A percentile compares a stretch with the other conserved stretches of the same genome.
Evolutionary conservation across 345 rosid species (phyloP).

Genomic region (Melaleuca alternifolia): DNA sequence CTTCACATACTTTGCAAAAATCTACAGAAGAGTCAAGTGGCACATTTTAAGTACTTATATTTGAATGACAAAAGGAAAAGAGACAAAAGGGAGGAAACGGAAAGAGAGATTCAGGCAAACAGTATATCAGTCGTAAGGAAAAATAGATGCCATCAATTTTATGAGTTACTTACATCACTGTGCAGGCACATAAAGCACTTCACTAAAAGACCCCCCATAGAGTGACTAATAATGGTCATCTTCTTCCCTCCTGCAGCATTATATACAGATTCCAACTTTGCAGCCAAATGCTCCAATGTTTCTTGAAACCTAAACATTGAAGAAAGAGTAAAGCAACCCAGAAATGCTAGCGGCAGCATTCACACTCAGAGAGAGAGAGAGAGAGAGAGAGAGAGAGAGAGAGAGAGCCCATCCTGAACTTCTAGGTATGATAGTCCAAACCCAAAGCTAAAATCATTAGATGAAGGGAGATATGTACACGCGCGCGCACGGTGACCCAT

Average conservation of each 20-base stretch:
- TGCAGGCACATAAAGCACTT: constrained; percentile 90
- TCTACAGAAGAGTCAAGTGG: constrained; percentile 20
- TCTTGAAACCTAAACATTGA: constrained; percentile 50
- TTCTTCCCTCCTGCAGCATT: constrained; percentile 83
- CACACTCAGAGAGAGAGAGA: background rate
- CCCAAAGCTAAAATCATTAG: background rate
- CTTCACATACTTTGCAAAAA: constrained; percentile 81
- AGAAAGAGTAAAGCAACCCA: background rate
- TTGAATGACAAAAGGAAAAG: background rate
- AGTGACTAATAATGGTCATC: constrained; percentile 80
- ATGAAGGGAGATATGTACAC: background rate
- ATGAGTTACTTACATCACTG: constrained; percentile 41
- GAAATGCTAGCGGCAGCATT: background rate
- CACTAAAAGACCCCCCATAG: constrained; percentile 93
- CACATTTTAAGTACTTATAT: background rate
- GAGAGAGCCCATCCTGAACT: background rate
- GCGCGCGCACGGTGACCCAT: no score
- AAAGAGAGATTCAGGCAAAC: background rate
- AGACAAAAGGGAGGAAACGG: background rate
- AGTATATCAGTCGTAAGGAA: background rate
- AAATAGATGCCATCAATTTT: background rate
- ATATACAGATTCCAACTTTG: constrained; percentile 54
- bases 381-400: background rate
- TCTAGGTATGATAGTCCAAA: background rate
- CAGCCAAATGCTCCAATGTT: constrained; percentile 57